Base-by-base conservation (phyloP, 345 rosid genomes). In the Euphorbia peplus region DNA sequence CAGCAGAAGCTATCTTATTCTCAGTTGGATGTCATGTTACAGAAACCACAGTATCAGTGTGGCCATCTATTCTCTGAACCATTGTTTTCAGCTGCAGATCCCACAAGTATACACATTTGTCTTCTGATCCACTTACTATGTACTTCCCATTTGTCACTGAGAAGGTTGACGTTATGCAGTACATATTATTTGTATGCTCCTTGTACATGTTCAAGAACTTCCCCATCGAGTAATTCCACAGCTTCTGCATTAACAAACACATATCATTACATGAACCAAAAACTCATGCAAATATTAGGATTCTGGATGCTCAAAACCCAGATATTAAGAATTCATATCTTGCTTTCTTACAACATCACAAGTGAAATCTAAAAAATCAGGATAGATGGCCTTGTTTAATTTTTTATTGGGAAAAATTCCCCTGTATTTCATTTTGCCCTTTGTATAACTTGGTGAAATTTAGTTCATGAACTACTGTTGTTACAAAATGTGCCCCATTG, bases 91-190 rank as follows among this genome's bases (percentile, higher is more conserved):
- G 85, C 75, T 95, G 99, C 54, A 95, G 87, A 86, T 95, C 96
- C 99, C 99, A 95, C 24, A 95, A 56, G 77, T 90, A 95, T 30
- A 95, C 86, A 65, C 95, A 90, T 12, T 83, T 83, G 57, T 91
- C 99, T 72, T 95, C 99, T 5, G 99, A 95, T 41, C 98, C 99
- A 26, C 99, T 91, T 16, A 95, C 98, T 39, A 95, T 95, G 68
- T 86, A 95, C 66, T 91, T 95, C 51, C 97, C 99, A 32, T 84
- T 88, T 7, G 98, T 95, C 50, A 95, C 99, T 0, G 99, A 90
- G 81, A 95, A 95, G n/a, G 99, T 91, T 1, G 99, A 79, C 62
- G 90, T 90, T 68, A 90, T 75, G 71, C 98, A 95, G 77, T 87
- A 95, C 6, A 63, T 81, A 67, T 52, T 88, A 81, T 95, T 95